These are phyloP conservation scores for Bruguiera sexangula DNA, from an alignment of 345 rosid genomes.

Conservation along the genomic window DNA sequence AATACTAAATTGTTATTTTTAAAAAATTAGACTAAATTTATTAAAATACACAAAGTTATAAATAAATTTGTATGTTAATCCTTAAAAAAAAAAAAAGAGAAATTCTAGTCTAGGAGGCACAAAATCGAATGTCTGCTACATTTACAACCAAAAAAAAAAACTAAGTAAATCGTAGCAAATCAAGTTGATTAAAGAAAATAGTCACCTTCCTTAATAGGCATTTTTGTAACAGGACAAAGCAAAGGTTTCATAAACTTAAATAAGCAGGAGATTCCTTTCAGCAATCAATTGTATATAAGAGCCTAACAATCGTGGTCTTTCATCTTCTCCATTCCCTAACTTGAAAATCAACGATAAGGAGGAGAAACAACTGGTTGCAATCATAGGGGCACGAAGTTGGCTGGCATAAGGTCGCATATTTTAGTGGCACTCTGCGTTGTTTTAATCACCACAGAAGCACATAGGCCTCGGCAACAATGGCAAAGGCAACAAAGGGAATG, in stretches of 20 bases:
- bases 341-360: not conserved
- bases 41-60: too few relatives aligned
- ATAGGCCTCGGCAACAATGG: slow-evolving; percentile 8
- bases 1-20: too few relatives aligned
- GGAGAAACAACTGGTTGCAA: not conserved
- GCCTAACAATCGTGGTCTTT: not conserved
- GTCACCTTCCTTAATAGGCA: too few relatives aligned
- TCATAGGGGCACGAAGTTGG: slow-evolving; percentile 8
- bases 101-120: too few relatives aligned
- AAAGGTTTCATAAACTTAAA: not conserved
- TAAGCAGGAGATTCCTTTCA: slow-evolving; percentile 3
- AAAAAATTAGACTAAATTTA: too few relatives aligned
- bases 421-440: slow-evolving; percentile 33
- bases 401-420: slow-evolving; percentile 18
- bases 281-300: slow-evolving; percentile 4
- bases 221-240: too few relatives aligned
- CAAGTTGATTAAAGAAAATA: too few relatives aligned
- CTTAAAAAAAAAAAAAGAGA: too few relatives aligned
- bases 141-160: too few relatives aligned
- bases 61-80: too few relatives aligned
- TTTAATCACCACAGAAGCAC: slow-evolving; percentile 34
- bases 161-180: too few relatives aligned
- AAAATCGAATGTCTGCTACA: too few relatives aligned
- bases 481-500: slow-evolving; percentile 16
- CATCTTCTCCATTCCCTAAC: not conserved